These are phyloP conservation scores for Podospora fimiseda DNA, from an alignment of 495 filamentous ascomycete species.

Conservation along the genomic window DNA sequence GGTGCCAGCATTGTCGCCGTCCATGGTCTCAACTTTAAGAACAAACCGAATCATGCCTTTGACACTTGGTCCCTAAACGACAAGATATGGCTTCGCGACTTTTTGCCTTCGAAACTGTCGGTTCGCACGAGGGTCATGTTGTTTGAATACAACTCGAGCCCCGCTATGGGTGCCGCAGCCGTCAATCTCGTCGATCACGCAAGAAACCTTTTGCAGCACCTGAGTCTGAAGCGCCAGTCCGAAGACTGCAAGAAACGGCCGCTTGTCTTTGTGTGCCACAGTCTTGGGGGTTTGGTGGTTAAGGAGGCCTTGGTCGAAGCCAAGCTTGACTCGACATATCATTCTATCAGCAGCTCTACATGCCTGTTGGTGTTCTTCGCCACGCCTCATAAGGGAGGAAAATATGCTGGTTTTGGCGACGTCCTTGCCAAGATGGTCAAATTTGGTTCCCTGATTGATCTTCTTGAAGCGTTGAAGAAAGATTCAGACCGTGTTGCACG, in stretches of 20 bases:
- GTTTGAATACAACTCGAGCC: constrained; percentile 16
- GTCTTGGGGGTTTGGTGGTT: constrained; percentile 16
- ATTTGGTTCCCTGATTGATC: not conserved
- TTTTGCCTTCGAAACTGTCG: constrained; percentile 8
- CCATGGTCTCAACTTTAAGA: constrained; percentile 18
- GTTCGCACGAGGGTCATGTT: constrained; percentile 13
- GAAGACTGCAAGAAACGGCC: constrained; percentile 7
- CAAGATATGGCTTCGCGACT: constrained; percentile 16
- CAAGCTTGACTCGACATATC: constrained; percentile 5
- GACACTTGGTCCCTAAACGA: constrained; percentile 13
- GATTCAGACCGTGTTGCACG: constrained; percentile 7
- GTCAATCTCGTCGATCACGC: constrained; percentile 15
- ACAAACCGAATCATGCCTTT: constrained; percentile 37
- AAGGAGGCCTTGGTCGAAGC: constrained; percentile 12
- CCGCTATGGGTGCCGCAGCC: constrained; percentile 6
- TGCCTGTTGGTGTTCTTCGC: constrained; percentile 16
- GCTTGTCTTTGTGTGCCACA: constrained; percentile 18
- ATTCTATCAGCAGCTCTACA: constrained; percentile 9
- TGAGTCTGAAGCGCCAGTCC: constrained; percentile 6
- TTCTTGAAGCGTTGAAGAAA: constrained; percentile 12
- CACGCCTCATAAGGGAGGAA: constrained; percentile 14
- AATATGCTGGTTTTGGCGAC: constrained; percentile 10
- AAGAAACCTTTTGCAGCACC: constrained; percentile 9
- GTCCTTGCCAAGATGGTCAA: constrained; percentile 8
- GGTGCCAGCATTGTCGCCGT: constrained; percentile 20